Percentiles rank a stretch among this genome's conserved stretches.
These are phyloP conservation scores for Globisporangium middletonii DNA, from an alignment of 352 stramenopile genomes.

Conservation along the genomic window DNA sequence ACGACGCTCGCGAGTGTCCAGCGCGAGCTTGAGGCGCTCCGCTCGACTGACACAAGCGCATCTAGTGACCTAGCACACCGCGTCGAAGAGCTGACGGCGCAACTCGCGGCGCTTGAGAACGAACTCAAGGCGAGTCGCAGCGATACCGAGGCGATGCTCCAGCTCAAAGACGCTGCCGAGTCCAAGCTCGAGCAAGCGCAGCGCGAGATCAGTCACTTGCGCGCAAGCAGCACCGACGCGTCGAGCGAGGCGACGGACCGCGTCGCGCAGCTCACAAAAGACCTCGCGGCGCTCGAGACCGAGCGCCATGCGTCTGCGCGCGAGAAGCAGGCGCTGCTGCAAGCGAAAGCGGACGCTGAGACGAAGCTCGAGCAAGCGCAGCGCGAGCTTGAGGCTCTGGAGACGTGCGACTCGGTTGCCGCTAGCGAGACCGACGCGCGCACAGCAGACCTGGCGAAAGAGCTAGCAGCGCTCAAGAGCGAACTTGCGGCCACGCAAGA, in stretches of 20 bases:
- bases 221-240: not conserved
- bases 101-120: not conserved
- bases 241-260: not conserved
- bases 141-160: constrained; percentile 14
- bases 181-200: not conserved
- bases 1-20: not conserved
- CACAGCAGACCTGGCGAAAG: not conserved
- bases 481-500: not conserved
- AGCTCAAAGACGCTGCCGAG: constrained; percentile 12
- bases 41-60: not conserved
- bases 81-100: not conserved
- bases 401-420: not conserved
- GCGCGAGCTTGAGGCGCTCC: not conserved
- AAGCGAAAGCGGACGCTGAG: not conserved
- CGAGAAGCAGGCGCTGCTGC: not conserved
- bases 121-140: constrained; percentile 4
- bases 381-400: not conserved
- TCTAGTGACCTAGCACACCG: not conserved
- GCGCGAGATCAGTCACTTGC: not conserved
- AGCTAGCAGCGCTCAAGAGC: not conserved
- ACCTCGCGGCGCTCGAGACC: not conserved
- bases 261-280: not conserved
- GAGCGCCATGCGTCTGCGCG: not conserved
- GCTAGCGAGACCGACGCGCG: not conserved
- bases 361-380: not conserved